Conservation (phyloP, 164 flowering plant genomes). For the Amborella trichopoda region DNA sequence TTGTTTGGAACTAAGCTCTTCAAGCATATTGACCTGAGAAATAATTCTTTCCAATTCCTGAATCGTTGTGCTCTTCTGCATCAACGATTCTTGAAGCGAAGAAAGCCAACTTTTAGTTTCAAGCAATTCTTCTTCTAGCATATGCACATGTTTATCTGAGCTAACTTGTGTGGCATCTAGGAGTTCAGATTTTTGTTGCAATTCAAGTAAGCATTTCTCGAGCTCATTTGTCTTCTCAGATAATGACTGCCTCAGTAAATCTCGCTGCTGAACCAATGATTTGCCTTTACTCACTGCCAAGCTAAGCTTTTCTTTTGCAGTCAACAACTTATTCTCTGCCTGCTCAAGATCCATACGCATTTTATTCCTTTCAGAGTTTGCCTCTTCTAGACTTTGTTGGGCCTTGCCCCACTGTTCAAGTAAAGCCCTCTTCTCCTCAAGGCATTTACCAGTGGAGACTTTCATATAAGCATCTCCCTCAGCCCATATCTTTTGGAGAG, state of each 20-base stretch:
- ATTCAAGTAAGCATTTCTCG: constrained; percentile 43
- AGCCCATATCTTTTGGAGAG: constrained; percentile 12
- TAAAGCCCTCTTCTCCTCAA: constrained; percentile 38
- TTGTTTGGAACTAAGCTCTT: constrained; percentile 30
- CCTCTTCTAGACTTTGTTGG: constrained; percentile 20
- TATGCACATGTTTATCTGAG: background rate
- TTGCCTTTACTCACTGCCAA: constrained; percentile 97
- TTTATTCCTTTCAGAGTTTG: constrained; percentile 35
- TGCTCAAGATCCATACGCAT: constrained; percentile 62
- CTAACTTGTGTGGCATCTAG: constrained; percentile 43
- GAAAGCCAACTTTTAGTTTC: constrained; percentile 31
- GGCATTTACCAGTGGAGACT: constrained; percentile 15
- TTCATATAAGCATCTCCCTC: constrained; percentile 8
- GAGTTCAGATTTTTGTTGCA: constrained; percentile 63
- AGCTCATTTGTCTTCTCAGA: constrained; percentile 68
- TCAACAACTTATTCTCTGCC: constrained; percentile 47
- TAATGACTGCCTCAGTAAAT: constrained; percentile 54
- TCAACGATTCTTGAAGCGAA: constrained; percentile 53
- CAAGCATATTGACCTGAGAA: constrained; percentile 25
- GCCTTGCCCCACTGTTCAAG: constrained; percentile 37
- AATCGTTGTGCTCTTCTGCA: constrained; percentile 25
- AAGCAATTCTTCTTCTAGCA: constrained; percentile 21
- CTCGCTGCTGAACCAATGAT: constrained; percentile 88
- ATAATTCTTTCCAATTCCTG: constrained; percentile 42
- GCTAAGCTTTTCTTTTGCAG: constrained; percentile 76